Conservation (phyloP, 1,284 basidiomycete species). For the Trametes hirsuta region DNA sequence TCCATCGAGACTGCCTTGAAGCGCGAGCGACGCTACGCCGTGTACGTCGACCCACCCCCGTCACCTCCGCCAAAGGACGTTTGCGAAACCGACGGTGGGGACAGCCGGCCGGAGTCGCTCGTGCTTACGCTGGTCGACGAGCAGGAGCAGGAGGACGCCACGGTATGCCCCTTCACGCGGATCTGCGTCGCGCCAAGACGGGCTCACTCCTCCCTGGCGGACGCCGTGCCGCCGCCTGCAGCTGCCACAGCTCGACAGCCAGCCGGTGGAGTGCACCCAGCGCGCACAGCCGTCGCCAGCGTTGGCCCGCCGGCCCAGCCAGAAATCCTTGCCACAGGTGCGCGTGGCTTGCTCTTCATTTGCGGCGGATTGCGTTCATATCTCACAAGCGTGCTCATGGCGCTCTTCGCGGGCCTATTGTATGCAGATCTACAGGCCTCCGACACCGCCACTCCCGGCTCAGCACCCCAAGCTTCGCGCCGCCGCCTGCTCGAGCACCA, state of each 20-base stretch:
- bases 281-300: slow-evolving; percentile 9
- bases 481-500: slow-evolving; percentile 12
- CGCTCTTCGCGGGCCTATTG: no score
- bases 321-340: slow-evolving; percentile 24
- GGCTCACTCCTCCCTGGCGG: slow-evolving; percentile 9
- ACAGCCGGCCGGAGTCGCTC: slow-evolving; percentile 17
- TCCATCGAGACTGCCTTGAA: slow-evolving; percentile 44
- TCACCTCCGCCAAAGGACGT: slow-evolving; percentile 14
- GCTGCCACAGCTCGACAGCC: slow-evolving; percentile 12
- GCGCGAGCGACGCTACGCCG: slow-evolving; percentile 32
- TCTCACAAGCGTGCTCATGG: slow-evolving; percentile 6
- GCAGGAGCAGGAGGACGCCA: slow-evolving; percentile 7
- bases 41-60: slow-evolving; percentile 20
- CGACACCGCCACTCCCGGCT: slow-evolving; percentile 38
- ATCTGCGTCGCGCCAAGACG: slow-evolving; percentile 11
- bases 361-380: slow-evolving; percentile 6
- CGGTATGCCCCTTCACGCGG: slow-evolving; percentile 16
- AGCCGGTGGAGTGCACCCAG: slow-evolving; percentile 14
- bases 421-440: slow-evolving; percentile 36
- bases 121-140: slow-evolving; percentile 13
- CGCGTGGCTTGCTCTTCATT: slow-evolving; percentile 9
- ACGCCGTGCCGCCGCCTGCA: slow-evolving; percentile 21
- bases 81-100: background rate
- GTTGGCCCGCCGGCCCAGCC: slow-evolving; percentile 16
- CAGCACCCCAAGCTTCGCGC: slow-evolving; percentile 28